These are phyloP conservation scores for Rhodotorula sp. DNA, from an alignment of 1,284 basidiomycete genomes.

Conservation along the genomic window DNA sequence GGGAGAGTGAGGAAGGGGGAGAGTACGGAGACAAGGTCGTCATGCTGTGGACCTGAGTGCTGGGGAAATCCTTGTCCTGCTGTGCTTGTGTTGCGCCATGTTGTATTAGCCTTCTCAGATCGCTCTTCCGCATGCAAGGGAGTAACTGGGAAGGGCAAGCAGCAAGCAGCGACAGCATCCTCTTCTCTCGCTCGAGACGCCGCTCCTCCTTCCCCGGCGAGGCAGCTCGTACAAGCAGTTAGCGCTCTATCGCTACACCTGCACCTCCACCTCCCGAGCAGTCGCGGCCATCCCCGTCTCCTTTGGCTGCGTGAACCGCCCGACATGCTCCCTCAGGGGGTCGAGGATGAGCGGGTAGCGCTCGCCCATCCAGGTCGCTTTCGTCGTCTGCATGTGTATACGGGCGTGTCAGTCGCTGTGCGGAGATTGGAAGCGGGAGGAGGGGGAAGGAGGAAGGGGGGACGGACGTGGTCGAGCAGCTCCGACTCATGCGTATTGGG, in stretches of 20 bases:
- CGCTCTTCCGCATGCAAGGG: not conserved
- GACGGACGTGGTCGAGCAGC: slow-evolving; percentile 59
- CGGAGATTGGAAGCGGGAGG: too few species aligned
- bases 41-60: slow-evolving; percentile 28
- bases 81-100: not conserved
- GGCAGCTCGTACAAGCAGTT: too few species aligned
- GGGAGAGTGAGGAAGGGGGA: not conserved
- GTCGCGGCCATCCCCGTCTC: not conserved
- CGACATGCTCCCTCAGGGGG: not conserved
- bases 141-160: too few species aligned
- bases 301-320: not conserved
- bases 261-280: too few species aligned
- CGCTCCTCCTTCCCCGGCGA: too few species aligned
- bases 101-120: not conserved
- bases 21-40: slow-evolving; percentile 23
- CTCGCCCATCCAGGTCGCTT: slow-evolving; percentile 69
- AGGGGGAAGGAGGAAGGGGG: too few species aligned
- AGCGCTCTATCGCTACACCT: too few species aligned
- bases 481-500: slow-evolving; percentile 65
- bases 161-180: too few species aligned
- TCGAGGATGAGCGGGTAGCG: slow-evolving; percentile 60
- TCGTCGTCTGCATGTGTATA: slow-evolving; percentile 54
- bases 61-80: not conserved
- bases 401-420: not conserved
- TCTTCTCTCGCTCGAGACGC: too few species aligned